A percentile compares a stretch with the other conserved stretches of the same genome.
Evolutionary conservation across 1,139 yeast species (phyloP).

Genomic region (Taphrina pruni): DNA sequence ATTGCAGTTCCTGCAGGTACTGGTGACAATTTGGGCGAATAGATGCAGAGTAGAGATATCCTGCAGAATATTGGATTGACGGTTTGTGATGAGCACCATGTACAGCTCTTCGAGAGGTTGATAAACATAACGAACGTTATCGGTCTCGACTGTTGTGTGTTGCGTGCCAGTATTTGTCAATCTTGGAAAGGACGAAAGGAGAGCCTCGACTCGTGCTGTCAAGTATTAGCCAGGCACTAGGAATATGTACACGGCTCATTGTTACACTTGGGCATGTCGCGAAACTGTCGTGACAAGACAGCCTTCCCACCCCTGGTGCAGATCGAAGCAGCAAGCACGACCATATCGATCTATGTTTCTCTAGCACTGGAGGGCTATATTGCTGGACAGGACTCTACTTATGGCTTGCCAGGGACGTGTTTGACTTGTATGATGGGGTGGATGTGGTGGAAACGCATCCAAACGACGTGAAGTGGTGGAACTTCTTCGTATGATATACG

Average conservation of each 20-base stretch:
- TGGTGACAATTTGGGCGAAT: conserved; percentile 79
- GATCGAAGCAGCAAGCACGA: conserved; percentile 89
- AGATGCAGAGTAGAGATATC: conserved; percentile 91
- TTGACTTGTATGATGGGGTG: neutral
- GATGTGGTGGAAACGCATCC: conserved; percentile 7
- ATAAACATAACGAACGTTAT: conserved; percentile 87
- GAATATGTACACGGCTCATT: neutral
- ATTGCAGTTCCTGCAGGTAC: conserved; percentile 71
- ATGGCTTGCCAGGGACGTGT: neutral
- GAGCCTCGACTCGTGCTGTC: conserved; percentile 82
- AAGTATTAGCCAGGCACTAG: neutral
- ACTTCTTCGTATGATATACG: neutral
- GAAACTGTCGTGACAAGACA: conserved; percentile 88
- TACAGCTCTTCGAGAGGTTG: conserved; percentile 95
- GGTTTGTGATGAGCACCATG: conserved; percentile 87
- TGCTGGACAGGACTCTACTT: neutral
- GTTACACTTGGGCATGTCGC: conserved; percentile 62
- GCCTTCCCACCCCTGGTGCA: conserved; percentile 96
- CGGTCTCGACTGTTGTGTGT: conserved; percentile 95
- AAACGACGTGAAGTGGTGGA: neutral
- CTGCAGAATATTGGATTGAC: conserved; percentile 88
- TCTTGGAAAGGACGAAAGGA: conserved; percentile 84
- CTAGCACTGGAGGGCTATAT: neutral
- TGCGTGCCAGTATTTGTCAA: conserved; percentile 77
- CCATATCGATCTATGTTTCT: conserved; percentile 51